Percentiles rank a stretch among this genome's conserved stretches.
These are phyloP conservation scores for Dactylellina cionopaga DNA, from an alignment of 2,329 filamentous ascomycete species.

Conservation along the genomic window DNA sequence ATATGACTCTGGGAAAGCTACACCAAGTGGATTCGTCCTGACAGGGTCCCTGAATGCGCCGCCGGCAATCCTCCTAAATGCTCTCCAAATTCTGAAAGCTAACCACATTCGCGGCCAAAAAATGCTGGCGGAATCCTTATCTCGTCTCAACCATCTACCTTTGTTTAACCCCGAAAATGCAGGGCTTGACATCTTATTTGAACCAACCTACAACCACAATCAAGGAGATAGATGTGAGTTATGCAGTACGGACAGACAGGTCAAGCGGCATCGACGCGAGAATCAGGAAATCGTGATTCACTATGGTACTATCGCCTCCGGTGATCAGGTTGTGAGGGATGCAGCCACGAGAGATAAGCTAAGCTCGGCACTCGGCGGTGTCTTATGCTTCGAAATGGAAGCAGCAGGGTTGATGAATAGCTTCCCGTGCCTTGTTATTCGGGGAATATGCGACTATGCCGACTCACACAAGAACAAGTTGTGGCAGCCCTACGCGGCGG, in stretches of 20 bases:
- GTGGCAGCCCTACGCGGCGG: slow-evolving; percentile 56
- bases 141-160: too few species aligned
- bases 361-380: too few species aligned
- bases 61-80: not conserved
- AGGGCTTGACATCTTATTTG: too few species aligned
- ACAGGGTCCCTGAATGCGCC: not conserved
- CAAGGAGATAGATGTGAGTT: too few species aligned
- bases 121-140: not conserved
- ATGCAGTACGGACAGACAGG: too few species aligned
- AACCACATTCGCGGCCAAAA: not conserved
- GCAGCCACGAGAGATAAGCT: too few species aligned
- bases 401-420: slow-evolving; percentile 58
- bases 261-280: too few species aligned
- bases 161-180: too few species aligned
- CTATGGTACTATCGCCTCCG: slow-evolving; percentile 9
- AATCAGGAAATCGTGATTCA: too few species aligned
- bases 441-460: slow-evolving; percentile 5
- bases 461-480: slow-evolving; percentile 61
- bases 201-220: too few species aligned
- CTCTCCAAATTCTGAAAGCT: not conserved
- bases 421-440: slow-evolving; percentile 17
- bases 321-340: not conserved
- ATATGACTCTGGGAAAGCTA: not conserved
- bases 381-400: slow-evolving; percentile 29
- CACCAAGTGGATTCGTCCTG: not conserved